Evolutionary conservation across 495 filamentous ascomycete genomes (phyloP).

Genomic region (Lasiosphaeriaceae sp.): DNA sequence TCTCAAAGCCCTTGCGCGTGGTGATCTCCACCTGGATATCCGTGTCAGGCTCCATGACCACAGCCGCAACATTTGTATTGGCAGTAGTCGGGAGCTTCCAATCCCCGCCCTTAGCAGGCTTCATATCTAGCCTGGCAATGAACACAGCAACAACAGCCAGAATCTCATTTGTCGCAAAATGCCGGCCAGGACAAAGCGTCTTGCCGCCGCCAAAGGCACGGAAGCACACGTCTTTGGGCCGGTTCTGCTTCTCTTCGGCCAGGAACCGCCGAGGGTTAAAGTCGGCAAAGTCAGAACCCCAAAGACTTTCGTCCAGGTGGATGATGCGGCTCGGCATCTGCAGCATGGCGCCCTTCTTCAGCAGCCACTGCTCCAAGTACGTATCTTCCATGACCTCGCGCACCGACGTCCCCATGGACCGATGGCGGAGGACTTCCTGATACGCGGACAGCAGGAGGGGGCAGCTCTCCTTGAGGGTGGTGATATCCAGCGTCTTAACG

Average conservation of each 20-base stretch:
- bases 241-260: background rate
- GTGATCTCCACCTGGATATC: slow-evolving; percentile 29
- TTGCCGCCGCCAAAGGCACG: slow-evolving; percentile 53
- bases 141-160: slow-evolving; percentile 34
- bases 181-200: slow-evolving; percentile 51
- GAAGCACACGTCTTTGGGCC: slow-evolving; percentile 26
- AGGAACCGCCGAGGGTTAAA: slow-evolving; percentile 9
- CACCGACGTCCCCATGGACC: slow-evolving; percentile 17
- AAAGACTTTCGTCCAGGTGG: slow-evolving; percentile 16
- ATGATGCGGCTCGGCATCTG: slow-evolving; percentile 26
- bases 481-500: slow-evolving; percentile 30
- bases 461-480: slow-evolving; percentile 33
- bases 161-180: slow-evolving; percentile 53
- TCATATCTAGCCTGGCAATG: slow-evolving; percentile 22
- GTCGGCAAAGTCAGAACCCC: slow-evolving; percentile 21
- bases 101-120: background rate
- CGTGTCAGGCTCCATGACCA: slow-evolving; percentile 26
- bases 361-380: slow-evolving; percentile 26
- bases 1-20: slow-evolving; percentile 21
- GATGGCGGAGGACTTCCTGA: slow-evolving; percentile 28
- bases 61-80: slow-evolving; percentile 21
- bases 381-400: slow-evolving; percentile 31
- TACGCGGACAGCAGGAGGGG: slow-evolving; percentile 37
- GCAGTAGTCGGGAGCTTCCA: slow-evolving; percentile 23
- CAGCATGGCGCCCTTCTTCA: slow-evolving; percentile 31